These are phyloP conservation scores for Thelonectria olida DNA, from an alignment of 2,329 filamentous ascomycete species.

Conservation along the genomic window DNA sequence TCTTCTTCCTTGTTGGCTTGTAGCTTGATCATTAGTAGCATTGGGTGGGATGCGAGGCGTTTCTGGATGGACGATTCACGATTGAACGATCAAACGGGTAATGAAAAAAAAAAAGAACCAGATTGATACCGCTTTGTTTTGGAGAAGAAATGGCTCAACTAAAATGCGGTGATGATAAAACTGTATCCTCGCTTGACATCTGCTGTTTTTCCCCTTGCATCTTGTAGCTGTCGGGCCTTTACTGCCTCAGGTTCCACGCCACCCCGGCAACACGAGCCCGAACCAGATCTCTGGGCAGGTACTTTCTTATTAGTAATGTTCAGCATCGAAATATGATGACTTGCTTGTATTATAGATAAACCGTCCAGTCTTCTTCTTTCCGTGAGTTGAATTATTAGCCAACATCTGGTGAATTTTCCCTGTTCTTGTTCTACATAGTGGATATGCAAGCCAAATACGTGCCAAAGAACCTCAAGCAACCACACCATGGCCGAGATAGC, in stretches of 20 bases:
- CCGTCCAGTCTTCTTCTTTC: no score
- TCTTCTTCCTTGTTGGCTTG: not conserved
- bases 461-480: no score
- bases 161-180: not conserved
- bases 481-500: not conserved
- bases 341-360: no score
- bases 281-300: no score
- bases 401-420: no score
- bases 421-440: no score
- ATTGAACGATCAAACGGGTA: conserved; percentile 13
- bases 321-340: no score
- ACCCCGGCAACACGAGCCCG: no score
- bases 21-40: conserved; percentile 7
- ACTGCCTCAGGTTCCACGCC: not conserved
- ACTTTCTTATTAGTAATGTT: no score
- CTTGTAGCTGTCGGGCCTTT: no score
- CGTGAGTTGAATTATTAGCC: no score
- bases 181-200: not conserved
- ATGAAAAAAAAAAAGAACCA: conserved; percentile 1
- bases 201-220: not conserved
- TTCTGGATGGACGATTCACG: conserved; percentile 14
- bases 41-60: conserved; percentile 6
- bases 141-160: not conserved
- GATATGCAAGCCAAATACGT: no score
- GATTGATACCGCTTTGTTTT: not conserved